Conservation (phyloP, 331 rosid genomes). For the Acacia pycnantha region DNA sequence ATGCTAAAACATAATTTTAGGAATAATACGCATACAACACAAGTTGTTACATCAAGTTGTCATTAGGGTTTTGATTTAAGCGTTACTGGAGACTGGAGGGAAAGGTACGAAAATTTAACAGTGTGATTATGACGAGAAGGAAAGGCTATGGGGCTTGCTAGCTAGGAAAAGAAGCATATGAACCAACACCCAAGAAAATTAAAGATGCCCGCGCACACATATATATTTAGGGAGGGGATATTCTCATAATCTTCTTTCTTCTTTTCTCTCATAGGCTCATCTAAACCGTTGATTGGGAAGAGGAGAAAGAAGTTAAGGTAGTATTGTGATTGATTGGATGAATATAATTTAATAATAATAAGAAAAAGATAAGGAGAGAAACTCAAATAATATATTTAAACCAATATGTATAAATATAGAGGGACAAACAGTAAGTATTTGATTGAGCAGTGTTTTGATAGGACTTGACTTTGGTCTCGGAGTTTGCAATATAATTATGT, state of each 20-base stretch:
- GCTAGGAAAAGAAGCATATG: neutral
- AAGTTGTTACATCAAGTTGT: neutral
- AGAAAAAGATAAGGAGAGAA: too few species aligned
- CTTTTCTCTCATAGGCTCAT: too few species aligned
- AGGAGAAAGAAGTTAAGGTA: too few species aligned
- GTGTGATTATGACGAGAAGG: neutral
- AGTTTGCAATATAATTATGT: neutral
- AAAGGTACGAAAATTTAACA: neutral
- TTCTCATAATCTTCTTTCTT: too few species aligned
- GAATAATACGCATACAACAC: neutral
- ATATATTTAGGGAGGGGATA: too few species aligned
- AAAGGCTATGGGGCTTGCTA: neutral
- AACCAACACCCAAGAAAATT: neutral
- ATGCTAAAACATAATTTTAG: neutral
- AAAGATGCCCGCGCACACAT: too few species aligned
- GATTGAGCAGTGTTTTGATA: slow-evolving; percentile 26
- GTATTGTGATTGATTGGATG: too few species aligned
- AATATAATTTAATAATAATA: too few species aligned
- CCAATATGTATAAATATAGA: neutral
- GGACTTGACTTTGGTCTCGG: slow-evolving; percentile 41
- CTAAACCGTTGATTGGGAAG: too few species aligned
- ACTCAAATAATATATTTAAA: too few species aligned
- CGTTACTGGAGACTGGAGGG: neutral
- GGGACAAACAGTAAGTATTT: slow-evolving; percentile 4
- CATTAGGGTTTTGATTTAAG: neutral